Percentiles rank a stretch among this genome's conserved stretches.
phyloP scores from a whole-genome alignment of 768 basidiomycete species.

The Clavulina sp. region DNA sequence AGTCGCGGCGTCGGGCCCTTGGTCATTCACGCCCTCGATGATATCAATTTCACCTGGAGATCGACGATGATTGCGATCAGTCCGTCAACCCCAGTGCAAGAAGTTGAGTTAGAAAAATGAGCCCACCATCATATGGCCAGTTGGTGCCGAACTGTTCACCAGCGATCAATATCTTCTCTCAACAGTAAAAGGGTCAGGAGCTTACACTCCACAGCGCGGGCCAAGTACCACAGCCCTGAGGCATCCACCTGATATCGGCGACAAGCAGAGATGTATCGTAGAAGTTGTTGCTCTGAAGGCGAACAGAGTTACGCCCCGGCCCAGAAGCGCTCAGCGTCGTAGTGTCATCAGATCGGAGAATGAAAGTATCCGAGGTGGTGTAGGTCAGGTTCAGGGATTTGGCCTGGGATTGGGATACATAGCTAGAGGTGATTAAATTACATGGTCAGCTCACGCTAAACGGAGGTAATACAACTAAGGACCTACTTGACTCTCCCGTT shows the following conservation, averaged over 20 bases:
- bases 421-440: not conserved
- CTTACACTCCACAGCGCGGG: slow-evolving; percentile 12
- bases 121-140: slow-evolving; percentile 1
- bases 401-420: slow-evolving; percentile 8
- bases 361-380: slow-evolving; percentile 1
- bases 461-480: not conserved
- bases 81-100: not conserved
- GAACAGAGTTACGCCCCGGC: slow-evolving; percentile 7
- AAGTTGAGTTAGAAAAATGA: not conserved
- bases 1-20: slow-evolving; percentile 7
- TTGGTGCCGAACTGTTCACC: not conserved
- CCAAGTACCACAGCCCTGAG: slow-evolving; percentile 10
- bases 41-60: slow-evolving; percentile 12
- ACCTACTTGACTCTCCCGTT: slow-evolving; percentile 13
- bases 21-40: slow-evolving; percentile 11
- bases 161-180: not conserved
- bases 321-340: slow-evolving; percentile 3
- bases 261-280: slow-evolving; percentile 2
- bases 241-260: slow-evolving; percentile 6
- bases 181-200: not conserved
- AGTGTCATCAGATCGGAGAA: slow-evolving; percentile 6
- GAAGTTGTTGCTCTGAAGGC: slow-evolving; percentile 6
- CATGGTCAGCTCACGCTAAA: not conserved
- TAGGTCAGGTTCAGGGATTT: slow-evolving; percentile 3
- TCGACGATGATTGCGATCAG: not conserved